Evolutionary conservation across 257 asterid genomes (phyloP).

Genomic region (Jacaranda copaia): DNA sequence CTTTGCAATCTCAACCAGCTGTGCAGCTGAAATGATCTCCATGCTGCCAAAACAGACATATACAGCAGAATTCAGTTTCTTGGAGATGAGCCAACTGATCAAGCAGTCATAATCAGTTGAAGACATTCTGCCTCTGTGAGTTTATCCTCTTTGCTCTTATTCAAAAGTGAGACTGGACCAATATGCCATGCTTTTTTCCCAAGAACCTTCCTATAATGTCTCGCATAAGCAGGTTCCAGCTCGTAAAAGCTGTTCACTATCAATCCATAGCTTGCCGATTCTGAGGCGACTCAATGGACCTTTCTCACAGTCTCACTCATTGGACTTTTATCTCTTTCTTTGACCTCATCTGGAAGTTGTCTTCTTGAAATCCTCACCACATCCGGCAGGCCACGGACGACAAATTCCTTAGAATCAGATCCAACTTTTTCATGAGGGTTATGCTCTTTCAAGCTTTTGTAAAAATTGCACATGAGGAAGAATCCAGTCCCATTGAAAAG

Average conservation of each 20-base stretch:
- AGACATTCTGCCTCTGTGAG: conserved; percentile 29
- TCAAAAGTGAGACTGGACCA: conserved; percentile 51
- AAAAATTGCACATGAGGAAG: conserved; percentile 34
- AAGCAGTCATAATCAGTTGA: conserved; percentile 24
- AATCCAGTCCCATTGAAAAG: conserved; percentile 45
- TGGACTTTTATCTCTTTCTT: conserved; percentile 6
- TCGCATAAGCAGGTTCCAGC: conserved; percentile 40
- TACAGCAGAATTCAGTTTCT: conserved; percentile 40
- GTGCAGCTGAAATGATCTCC: conserved; percentile 38
- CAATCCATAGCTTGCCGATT: conserved; percentile 32
- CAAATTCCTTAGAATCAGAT: conserved; percentile 44
- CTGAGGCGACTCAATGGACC: not conserved
- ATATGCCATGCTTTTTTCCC: conserved; percentile 35
- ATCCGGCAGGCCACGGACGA: conserved; percentile 44
- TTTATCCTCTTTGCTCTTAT: conserved; percentile 36
- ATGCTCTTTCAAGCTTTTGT: conserved; percentile 20
- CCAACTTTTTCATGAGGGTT: conserved; percentile 36
- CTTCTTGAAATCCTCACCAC: conserved; percentile 29
- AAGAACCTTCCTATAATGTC: conserved; percentile 5
- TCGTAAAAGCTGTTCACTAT: conserved; percentile 40
- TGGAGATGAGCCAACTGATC: conserved; percentile 48
- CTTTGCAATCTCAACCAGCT: conserved; percentile 48
- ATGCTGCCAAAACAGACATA: conserved; percentile 50
- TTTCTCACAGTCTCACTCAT: not conserved
- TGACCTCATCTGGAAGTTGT: not conserved